Evolutionary conservation across 192 early-diverging fungal species (phyloP), one percentile per base, ranked within the genome.

Genomic region (Coemansia sp.): DNA sequence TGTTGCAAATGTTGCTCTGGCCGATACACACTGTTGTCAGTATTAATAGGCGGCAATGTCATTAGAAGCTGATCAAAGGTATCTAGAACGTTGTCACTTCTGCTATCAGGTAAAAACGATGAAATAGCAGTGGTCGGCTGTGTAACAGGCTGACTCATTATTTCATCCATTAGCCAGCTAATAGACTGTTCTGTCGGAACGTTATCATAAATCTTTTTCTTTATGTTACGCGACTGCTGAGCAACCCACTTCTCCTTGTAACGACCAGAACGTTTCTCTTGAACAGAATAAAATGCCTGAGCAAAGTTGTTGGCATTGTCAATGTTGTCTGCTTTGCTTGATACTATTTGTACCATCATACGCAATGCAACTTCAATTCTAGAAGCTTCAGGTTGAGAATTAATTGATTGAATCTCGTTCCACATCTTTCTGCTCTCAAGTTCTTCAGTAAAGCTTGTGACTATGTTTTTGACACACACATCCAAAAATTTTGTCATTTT

Each of bases 291-390:
- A 25, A 30, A 50, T 3, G 24, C 48, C 13, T 50, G 48, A 19
- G 48, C 48, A 27, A 27, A 50, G 24, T 27, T 50, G 17, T 25
- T 50, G 3, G 17, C 18, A 14, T 17, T 27, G 4, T 15, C 24
- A 15, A 50, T 50, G 11, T 19, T 50, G 48, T 27, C 48, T 0
- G 48, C 48, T 25, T 50, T 50, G 22, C 24, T 27, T 1, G 48
- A 50, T 2, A 50, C 48, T n/a, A 50, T 50, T 25, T 50, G 48
- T 14, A 25, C 15, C 48, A 50, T 50, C 48, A 50, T 50, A n/a
- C 24, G 22, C 24, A 50, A n/a, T 0, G 48, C 48, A 1, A 50
- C 24, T 50, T 50, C 48, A 10, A 15, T 50, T 25, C 13, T 14
- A 14, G 48, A 30, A 0, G 48, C 22, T 9, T 25, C 24, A 0